These are phyloP conservation scores for Saturnispora bothae DNA, from an alignment of 805 yeast genomes.

Conservation along the genomic window DNA sequence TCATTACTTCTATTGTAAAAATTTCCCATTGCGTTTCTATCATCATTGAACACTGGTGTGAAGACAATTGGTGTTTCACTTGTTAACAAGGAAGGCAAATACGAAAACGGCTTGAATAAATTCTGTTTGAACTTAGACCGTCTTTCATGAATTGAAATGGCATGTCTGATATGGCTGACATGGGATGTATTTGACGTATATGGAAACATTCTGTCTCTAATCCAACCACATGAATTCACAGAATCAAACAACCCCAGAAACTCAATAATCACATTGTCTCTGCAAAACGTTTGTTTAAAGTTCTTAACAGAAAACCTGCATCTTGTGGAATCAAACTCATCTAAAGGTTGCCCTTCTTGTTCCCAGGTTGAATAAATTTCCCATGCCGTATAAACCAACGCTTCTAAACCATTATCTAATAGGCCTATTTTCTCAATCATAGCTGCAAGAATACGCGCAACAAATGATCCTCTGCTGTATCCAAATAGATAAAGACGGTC, in stretches of 20 bases:
- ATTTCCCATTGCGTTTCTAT: slow-evolving; percentile 15
- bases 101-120: slow-evolving; percentile 36
- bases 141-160: slow-evolving; percentile 58
- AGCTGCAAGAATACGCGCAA: slow-evolving; percentile 54
- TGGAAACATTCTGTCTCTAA: slow-evolving; percentile 50
- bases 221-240: slow-evolving; percentile 53
- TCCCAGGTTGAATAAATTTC: slow-evolving; percentile 51
- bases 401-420: slow-evolving; percentile 43
- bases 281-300: slow-evolving; percentile 44
- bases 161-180: slow-evolving; percentile 55
- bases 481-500: slow-evolving; percentile 51
- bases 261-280: slow-evolving; percentile 32
- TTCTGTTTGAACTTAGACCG: slow-evolving; percentile 53
- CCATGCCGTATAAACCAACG: slow-evolving; percentile 53
- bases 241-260: slow-evolving; percentile 66
- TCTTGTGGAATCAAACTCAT: slow-evolving; percentile 20
- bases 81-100: slow-evolving; percentile 18
- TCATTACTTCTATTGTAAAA: slow-evolving; percentile 20
- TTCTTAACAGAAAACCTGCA: slow-evolving; percentile 40
- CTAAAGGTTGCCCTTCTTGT: slow-evolving; percentile 43
- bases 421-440: slow-evolving; percentile 59
- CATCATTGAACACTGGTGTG: slow-evolving; percentile 7
- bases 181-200: slow-evolving; percentile 39
- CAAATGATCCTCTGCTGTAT: slow-evolving; percentile 53
- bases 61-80: background rate